phyloP scores from a whole-genome alignment of 2,329 filamentous ascomycete genomes.

The Clonostachys byssicola region DNA sequence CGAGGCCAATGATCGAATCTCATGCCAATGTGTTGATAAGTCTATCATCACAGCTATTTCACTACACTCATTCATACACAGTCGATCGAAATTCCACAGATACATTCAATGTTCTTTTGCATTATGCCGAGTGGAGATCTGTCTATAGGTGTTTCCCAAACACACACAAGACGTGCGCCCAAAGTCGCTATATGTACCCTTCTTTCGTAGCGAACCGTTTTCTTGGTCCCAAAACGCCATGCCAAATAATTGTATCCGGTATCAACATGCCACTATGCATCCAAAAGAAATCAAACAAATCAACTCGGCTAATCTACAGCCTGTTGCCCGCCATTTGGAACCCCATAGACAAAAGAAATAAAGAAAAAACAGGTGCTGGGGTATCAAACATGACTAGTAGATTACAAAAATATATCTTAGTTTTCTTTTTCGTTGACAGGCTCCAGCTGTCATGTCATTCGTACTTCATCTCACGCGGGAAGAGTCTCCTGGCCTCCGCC shows the following conservation, averaged over 20 bases:
- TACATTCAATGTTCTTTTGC: conserved; percentile 9
- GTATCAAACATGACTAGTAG: conserved; percentile 11
- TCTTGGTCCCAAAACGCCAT: neutral
- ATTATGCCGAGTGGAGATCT: conserved; percentile 45
- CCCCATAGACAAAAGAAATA: conserved; percentile 7
- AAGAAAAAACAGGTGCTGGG: conserved; percentile 14
- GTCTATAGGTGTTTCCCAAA: conserved; percentile 26
- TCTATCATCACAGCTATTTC: too few species aligned
- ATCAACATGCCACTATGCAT: too few species aligned
- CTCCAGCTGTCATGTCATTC: neutral
- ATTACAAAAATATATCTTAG: too few species aligned
- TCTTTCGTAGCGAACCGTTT: neutral
- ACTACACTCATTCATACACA: too few species aligned
- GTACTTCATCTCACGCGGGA: conserved; percentile 10
- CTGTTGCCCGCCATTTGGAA: neutral
- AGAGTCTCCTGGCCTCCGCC: conserved; percentile 46
- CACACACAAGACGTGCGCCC: neutral
- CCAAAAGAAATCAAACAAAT: neutral
- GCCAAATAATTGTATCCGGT: neutral
- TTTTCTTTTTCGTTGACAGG: too few species aligned
- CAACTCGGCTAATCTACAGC: neutral
- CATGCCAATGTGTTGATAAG: too few species aligned
- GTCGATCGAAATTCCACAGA: too few species aligned
- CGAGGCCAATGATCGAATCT: too few species aligned
- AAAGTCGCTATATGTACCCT: too few species aligned